Conservation (phyloP, 768 basidiomycete genomes). For the Mycena polygramma region DNA sequence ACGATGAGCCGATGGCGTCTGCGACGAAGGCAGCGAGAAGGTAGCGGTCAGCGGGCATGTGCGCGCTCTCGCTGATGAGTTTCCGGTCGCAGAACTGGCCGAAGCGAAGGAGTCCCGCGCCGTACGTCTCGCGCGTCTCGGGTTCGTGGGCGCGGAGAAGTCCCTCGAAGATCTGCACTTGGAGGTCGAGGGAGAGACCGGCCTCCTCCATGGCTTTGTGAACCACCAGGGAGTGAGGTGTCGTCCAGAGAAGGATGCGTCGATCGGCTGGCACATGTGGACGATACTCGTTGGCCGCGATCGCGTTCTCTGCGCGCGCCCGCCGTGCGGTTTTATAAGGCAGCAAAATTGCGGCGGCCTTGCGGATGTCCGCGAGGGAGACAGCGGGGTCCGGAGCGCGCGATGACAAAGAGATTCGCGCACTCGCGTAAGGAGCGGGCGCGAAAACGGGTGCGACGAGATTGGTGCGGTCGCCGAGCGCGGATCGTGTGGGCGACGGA, state of each 20-base stretch:
- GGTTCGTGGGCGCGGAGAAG: not conserved
- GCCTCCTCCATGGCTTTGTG: not conserved
- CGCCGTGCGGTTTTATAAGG: not conserved
- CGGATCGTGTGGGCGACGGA: too few species aligned
- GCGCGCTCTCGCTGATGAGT: not conserved
- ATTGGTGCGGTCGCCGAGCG: not conserved
- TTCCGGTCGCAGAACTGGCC: not conserved
- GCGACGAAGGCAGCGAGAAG: not conserved
- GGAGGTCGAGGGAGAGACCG: not conserved
- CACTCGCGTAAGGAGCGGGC: not conserved
- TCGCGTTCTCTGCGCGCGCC: not conserved
- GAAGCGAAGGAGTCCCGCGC: not conserved
- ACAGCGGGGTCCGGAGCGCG: not conserved
- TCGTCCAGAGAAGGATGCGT: not conserved
- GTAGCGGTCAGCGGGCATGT: not conserved
- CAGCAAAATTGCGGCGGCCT: not conserved
- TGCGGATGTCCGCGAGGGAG: not conserved
- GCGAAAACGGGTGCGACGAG: too few species aligned
- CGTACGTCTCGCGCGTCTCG: not conserved
- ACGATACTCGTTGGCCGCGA: not conserved
- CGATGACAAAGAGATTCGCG: not conserved
- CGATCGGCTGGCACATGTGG: not conserved
- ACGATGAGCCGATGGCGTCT: not conserved
- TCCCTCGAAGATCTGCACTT: not conserved
- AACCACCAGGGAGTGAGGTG: not conserved